Base-by-base conservation (phyloP, 1,139 yeast species). In the Pichia terricola region DNA sequence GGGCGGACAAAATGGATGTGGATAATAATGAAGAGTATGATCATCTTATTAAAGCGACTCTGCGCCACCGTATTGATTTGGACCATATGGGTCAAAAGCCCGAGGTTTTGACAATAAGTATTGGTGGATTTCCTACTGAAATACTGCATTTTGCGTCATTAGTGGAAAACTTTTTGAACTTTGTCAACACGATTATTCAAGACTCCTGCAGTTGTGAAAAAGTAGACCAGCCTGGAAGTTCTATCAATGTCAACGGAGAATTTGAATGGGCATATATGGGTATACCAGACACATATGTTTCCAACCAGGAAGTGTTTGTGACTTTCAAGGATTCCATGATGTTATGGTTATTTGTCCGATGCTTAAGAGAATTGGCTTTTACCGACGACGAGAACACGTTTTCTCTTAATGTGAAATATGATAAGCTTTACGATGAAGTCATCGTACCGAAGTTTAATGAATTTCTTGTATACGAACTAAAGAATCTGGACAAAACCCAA, bases 321-420 rank as follows among this genome's bases (percentile, higher is more conserved):
- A 41, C 42, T 25, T 60, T 60, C 39, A 43, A 48, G 3, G 63
- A 61, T 44, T 43, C 57, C 1, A 37, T 58, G 41, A 50, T 60
- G 7, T 36, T 58, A 35, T 47, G 46, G 35, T 39, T 57, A n/a
- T 56, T 60, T 36, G 34, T 41, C n/a, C 38, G 40, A 11, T 3
- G 50, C 2, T 16, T 54, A 2, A 36, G 43, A 25, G 47, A 43
- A 3, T n/a, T 52, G 3, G n/a, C 22, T 9, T 11, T 40, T 6
- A 37, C 35, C 2, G 45, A 33, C 4, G 10, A 26, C 10, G 32
- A 30, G 2, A 30, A 30, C 7, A 30, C 7, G 10, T 30, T 30
- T 30, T 8, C 7, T 10, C 7, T 30, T 8, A 30, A 7, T 30
- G 10, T 30, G 10, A 30, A 30, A 7, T 30, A 30, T 30, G 32